A percentile compares a stretch with the other conserved stretches of the same genome.
These are phyloP conservation scores for Oryza nivara DNA, from an alignment of 176 grass and related monocot genomes.

Conservation along the genomic window DNA sequence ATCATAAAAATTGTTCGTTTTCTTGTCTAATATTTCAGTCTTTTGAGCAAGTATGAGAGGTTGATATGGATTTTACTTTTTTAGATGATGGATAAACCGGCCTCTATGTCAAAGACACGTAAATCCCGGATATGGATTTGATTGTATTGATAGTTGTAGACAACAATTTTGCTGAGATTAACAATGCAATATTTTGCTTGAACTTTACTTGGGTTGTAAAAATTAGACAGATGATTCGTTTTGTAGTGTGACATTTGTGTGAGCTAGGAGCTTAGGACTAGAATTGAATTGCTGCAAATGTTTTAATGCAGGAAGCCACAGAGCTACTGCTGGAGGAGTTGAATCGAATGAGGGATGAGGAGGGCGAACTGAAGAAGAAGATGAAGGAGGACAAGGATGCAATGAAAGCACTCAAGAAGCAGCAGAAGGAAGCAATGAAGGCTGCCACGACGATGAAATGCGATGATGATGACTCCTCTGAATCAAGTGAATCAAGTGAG, in stretches of 20 bases:
- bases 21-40: background rate
- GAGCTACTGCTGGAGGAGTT: slow-evolving; percentile 63
- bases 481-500: slow-evolving; percentile 64
- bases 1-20: background rate
- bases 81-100: no score
- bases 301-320: slow-evolving; percentile 52
- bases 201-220: background rate
- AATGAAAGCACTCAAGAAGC: slow-evolving; percentile 50
- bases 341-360: slow-evolving; percentile 58
- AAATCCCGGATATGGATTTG: no score
- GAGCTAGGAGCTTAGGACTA: background rate
- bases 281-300: background rate
- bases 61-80: background rate
- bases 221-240: background rate
- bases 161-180: background rate
- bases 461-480: slow-evolving; percentile 32
- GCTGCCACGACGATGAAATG: background rate
- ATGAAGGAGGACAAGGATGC: slow-evolving; percentile 49
- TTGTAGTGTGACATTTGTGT: background rate
- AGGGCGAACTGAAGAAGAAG: slow-evolving; percentile 46
- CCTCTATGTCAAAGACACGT: no score
- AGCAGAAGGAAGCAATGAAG: slow-evolving; percentile 39
- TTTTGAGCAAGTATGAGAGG: background rate
- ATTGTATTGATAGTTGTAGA: background rate
- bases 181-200: background rate